These are phyloP conservation scores for Zelopaecilomyces penicillatus DNA, from an alignment of 2,329 filamentous ascomycete genomes.

Conservation along the genomic window DNA sequence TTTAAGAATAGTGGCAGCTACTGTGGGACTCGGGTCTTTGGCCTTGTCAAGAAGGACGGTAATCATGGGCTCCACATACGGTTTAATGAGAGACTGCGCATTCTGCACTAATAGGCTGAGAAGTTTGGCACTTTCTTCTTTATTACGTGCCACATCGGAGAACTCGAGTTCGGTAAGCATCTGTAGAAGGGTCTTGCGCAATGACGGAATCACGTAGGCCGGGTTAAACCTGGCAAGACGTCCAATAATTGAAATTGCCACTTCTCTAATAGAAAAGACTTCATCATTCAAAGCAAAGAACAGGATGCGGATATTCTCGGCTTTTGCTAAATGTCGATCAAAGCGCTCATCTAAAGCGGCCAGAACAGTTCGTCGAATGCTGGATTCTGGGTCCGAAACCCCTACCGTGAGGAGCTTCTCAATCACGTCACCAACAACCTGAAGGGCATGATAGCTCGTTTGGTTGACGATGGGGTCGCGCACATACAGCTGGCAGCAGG, in stretches of 20 bases:
- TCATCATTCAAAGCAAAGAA: slow-evolving; percentile 97
- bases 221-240: slow-evolving; percentile 86
- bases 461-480: slow-evolving; percentile 97
- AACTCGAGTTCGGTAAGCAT: slow-evolving; percentile 94
- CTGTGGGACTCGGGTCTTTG: slow-evolving; percentile 72
- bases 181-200: slow-evolving; percentile 92
- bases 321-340: slow-evolving; percentile 91
- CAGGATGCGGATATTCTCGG: slow-evolving; percentile 90
- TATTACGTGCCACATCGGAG: slow-evolving; percentile 85
- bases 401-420: slow-evolving; percentile 93
- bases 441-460: slow-evolving; percentile 91
- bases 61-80: slow-evolving; percentile 95
- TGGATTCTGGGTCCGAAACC: slow-evolving; percentile 82
- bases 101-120: slow-evolving; percentile 90
- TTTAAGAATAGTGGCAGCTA: slow-evolving; percentile 89
- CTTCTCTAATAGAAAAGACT: slow-evolving; percentile 83
- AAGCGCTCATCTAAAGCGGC: slow-evolving; percentile 87
- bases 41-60: slow-evolving; percentile 90
- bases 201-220: slow-evolving; percentile 91
- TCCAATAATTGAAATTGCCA: slow-evolving; percentile 92
- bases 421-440: slow-evolving; percentile 96
- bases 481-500: slow-evolving; percentile 95
- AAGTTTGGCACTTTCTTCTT: slow-evolving; percentile 91
- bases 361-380: slow-evolving; percentile 82
- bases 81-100: slow-evolving; percentile 85